A percentile compares a stretch with the other conserved stretches of the same genome.
phyloP scores from a whole-genome alignment of 1,284 basidiomycete genomes.

The Rhodotorula sp. region DNA sequence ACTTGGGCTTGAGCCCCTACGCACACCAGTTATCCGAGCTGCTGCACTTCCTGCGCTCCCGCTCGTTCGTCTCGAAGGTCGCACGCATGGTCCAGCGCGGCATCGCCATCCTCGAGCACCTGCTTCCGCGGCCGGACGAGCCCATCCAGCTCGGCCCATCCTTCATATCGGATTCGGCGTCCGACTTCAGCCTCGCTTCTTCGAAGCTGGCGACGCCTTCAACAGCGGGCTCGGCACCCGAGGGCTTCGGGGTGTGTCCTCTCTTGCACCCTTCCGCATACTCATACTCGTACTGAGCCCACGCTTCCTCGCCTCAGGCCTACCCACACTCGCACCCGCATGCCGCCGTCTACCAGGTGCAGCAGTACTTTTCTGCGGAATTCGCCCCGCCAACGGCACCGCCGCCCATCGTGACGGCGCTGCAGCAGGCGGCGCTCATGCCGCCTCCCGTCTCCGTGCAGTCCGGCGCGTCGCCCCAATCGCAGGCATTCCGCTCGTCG shows the following conservation, averaged over 20 bases:
- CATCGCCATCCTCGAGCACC: constrained; percentile 1
- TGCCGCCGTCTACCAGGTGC: neutral
- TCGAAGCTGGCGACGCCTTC: neutral
- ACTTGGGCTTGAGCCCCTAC: neutral
- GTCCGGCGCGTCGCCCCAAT: accelerated
- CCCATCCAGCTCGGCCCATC: neutral
- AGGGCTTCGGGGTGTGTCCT: neutral
- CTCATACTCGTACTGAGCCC: neutral
- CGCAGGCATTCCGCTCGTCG: neutral
- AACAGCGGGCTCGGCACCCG: neutral
- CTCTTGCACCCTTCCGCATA: neutral
- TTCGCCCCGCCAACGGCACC: neutral
- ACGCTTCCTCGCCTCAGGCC: neutral
- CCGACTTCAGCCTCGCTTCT: neutral
- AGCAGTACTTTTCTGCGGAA: neutral
- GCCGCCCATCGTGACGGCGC: neutral
- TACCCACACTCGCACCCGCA: too few species aligned
- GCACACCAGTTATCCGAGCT: neutral
- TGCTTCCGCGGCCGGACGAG: neutral
- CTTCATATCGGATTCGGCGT: neutral
- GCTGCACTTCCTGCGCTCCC: neutral
- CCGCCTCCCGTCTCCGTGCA: neutral
- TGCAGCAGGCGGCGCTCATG: neutral
- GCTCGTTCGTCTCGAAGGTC: neutral
- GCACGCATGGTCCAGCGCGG: constrained; percentile 6